Evolutionary conservation across 148 eudicot species (phyloP).

Genomic region (Agrostemma githago): DNA sequence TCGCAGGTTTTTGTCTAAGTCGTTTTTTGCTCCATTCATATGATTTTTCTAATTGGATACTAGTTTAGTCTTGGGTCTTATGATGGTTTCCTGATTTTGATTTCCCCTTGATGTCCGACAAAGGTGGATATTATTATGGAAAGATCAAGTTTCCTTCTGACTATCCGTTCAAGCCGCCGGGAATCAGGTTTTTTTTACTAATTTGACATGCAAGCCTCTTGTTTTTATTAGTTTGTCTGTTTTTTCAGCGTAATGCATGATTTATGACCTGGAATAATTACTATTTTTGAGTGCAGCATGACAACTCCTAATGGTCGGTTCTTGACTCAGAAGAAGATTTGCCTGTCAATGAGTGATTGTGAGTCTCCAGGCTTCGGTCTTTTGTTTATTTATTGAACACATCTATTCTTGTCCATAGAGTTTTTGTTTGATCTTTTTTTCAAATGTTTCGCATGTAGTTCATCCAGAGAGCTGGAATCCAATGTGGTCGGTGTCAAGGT

Average conservation of each 20-base stretch:
- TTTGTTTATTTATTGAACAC: not conserved
- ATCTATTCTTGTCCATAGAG: not conserved
- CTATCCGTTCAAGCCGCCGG: conserved; percentile 96
- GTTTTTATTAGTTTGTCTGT: not conserved
- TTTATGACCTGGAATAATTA: conserved; percentile 4
- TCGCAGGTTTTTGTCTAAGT: conserved; percentile 70
- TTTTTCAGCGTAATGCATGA: not conserved
- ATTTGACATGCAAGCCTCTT: conserved; percentile 9
- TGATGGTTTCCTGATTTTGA: conserved; percentile 5
- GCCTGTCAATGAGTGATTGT: conserved; percentile 98
- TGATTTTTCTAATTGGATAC: not conserved
- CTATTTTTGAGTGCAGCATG: conserved; percentile 50
- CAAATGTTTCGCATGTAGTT: conserved; percentile 38
- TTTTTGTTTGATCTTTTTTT: not conserved
- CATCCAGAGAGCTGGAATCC: conserved; percentile 99
- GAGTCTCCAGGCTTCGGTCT: conserved; percentile 30
- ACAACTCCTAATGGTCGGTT: conserved; percentile 96
- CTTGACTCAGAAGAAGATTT: conserved; percentile 82
- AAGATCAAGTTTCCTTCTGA: conserved; percentile 92
- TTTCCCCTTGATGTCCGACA: conserved; percentile 1
- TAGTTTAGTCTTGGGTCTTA: not conserved
- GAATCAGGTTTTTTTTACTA: conserved; percentile 58
- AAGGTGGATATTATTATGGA: conserved; percentile 95
- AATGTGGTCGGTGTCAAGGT: conserved; percentile 99
- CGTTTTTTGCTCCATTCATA: not conserved